Percentiles rank a stretch among this genome's conserved stretches.
Conservation (phyloP, 2,329 filamentous ascomycete genomes). For the Trichoderma sp. region DNA sequence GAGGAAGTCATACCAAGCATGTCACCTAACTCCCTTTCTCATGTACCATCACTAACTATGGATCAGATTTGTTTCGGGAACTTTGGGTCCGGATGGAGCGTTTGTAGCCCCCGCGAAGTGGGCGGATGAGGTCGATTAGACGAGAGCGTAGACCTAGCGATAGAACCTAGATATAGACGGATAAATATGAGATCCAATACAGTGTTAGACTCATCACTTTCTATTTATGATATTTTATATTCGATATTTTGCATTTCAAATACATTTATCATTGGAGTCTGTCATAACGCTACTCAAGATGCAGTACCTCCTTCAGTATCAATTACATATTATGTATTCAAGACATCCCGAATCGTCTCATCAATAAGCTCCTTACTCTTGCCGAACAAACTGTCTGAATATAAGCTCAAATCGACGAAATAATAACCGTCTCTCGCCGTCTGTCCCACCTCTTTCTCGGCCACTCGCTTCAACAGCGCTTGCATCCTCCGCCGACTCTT, state of each 20-base stretch:
- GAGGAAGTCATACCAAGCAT: slow-evolving; percentile 66
- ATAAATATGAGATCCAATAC: background rate
- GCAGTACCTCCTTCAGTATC: too few species aligned
- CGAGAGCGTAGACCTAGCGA: background rate
- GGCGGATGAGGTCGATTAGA: slow-evolving; percentile 35
- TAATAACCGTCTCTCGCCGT: background rate
- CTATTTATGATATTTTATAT: background rate
- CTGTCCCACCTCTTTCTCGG: background rate
- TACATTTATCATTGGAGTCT: background rate
- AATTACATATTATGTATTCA: background rate
- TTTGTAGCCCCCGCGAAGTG: slow-evolving; percentile 38
- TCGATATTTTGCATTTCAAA: background rate
- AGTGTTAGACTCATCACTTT: background rate
- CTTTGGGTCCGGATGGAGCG: slow-evolving; percentile 36
- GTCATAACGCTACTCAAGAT: background rate
- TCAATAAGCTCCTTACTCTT: background rate
- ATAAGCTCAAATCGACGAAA: background rate
- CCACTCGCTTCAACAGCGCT: background rate
- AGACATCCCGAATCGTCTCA: background rate
- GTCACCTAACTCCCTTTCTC: slow-evolving; percentile 21
- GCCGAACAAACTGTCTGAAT: background rate
- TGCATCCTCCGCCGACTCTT: background rate
- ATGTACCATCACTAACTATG: background rate
- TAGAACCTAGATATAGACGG: background rate
- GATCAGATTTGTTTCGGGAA: slow-evolving; percentile 40